Percentiles rank a stretch among this genome's conserved stretches.
These are phyloP conservation scores for Phytopythium boreale DNA, from an alignment of 352 stramenopile genomes.

Conservation along the genomic window DNA sequence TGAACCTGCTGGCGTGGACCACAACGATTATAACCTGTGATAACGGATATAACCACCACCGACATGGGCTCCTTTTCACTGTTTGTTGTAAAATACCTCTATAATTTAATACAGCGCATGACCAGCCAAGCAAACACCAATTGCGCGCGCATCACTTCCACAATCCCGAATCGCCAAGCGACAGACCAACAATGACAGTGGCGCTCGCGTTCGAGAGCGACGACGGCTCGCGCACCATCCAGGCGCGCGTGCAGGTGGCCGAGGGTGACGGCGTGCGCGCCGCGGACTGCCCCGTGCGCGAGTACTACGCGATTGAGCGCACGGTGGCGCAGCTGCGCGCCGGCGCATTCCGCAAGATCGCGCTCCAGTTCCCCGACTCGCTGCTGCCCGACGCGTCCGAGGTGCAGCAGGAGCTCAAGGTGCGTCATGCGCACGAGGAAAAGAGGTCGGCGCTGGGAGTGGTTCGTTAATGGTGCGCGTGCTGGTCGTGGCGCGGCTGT, in stretches of 20 bases:
- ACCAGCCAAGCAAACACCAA: neutral
- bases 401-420: constrained; percentile 80
- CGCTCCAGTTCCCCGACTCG: constrained; percentile 95
- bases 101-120: neutral
- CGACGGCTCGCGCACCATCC: constrained; percentile 74
- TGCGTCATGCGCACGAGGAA: constrained; percentile 1
- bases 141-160: neutral
- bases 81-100: neutral
- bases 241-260: constrained; percentile 57
- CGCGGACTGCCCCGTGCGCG: constrained; percentile 28
- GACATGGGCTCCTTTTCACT: neutral
- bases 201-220: constrained; percentile 77
- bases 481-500: constrained; percentile 2
- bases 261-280: constrained; percentile 52
- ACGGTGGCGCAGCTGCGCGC: constrained; percentile 56
- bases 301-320: constrained; percentile 66
- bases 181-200: constrained; percentile 43
- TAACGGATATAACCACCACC: neutral
- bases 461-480: constrained; percentile 3
- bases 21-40: neutral
- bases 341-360: constrained; percentile 76
- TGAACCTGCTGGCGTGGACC: neutral
- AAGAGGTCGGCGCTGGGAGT: neutral
- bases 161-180: neutral
- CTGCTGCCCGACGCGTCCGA: constrained; percentile 85